phyloP scores from a whole-genome alignment of 495 filamentous ascomycete genomes.

The Letharia columbiana region DNA sequence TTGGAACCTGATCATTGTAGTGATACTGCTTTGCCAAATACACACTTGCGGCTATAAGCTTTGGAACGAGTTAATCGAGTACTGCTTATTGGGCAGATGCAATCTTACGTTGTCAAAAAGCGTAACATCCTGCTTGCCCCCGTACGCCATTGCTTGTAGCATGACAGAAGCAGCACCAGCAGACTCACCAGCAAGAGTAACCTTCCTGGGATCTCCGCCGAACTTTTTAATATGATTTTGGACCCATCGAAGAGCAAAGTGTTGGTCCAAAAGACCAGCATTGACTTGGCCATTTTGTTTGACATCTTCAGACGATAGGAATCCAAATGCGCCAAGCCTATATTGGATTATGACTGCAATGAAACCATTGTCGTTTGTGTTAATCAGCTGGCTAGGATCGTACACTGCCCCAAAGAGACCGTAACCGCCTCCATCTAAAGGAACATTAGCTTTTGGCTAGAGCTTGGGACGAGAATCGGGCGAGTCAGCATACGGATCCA shows the following conservation, averaged over 20 bases:
- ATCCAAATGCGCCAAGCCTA: constrained; percentile 44
- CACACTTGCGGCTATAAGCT: constrained; percentile 42
- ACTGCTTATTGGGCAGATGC: too few species aligned
- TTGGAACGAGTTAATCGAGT: neutral
- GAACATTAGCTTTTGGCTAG: neutral
- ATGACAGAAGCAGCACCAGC: constrained; percentile 41
- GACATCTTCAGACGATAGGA: constrained; percentile 37
- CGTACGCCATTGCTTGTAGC: constrained; percentile 43
- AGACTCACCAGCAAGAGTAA: constrained; percentile 35
- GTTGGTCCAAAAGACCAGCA: constrained; percentile 34
- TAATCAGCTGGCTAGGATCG: constrained; percentile 36
- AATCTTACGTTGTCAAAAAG: constrained; percentile 16
- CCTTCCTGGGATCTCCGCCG: constrained; percentile 36
- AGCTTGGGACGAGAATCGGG: neutral
- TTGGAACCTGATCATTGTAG: constrained; percentile 42
- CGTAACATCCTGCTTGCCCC: constrained; percentile 29
- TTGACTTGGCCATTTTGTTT: constrained; percentile 30
- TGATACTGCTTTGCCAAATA: constrained; percentile 41
- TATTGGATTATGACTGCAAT: constrained; percentile 42
- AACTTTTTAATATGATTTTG: constrained; percentile 31
- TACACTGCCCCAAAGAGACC: constrained; percentile 33
- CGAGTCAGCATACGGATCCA: constrained; percentile 12
- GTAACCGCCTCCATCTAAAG: constrained; percentile 39
- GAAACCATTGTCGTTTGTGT: constrained; percentile 40
- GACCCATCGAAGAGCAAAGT: constrained; percentile 31